These are phyloP conservation scores for Linanthus parryae DNA, from an alignment of 148 eudicot genomes.

Conservation along the genomic window DNA sequence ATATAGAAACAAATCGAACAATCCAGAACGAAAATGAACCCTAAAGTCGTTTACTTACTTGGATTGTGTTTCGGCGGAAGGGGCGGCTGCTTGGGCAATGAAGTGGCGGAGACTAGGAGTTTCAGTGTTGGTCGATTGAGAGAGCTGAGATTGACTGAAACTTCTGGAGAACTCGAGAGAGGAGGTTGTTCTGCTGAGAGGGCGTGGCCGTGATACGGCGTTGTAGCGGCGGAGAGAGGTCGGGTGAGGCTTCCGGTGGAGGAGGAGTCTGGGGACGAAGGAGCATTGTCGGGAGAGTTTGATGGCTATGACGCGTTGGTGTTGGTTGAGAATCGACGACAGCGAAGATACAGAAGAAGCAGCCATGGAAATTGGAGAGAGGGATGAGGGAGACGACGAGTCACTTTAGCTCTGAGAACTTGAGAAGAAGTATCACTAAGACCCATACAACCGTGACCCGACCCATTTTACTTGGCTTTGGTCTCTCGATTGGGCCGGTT, in stretches of 20 bases:
- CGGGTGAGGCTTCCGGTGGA: slow-evolving; percentile 12
- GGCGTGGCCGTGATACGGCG: slow-evolving; percentile 15
- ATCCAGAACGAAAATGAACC: no score
- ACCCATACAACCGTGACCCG: no score
- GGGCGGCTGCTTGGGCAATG: slow-evolving; percentile 30
- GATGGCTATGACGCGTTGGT: slow-evolving; percentile 26
- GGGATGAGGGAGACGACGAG: not conserved
- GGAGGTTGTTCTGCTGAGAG: not conserved
- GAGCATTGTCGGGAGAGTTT: slow-evolving; percentile 18
- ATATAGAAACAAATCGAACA: no score
- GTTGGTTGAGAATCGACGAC: slow-evolving; percentile 31
- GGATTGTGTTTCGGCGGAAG: slow-evolving; percentile 29
- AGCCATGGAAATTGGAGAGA: slow-evolving; percentile 18
- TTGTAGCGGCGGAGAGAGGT: slow-evolving; percentile 17
- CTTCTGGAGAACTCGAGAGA: slow-evolving; percentile 30
- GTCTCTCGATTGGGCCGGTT: no score
- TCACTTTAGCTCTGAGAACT: no score
- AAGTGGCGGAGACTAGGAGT: slow-evolving; percentile 44
- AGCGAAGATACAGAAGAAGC: slow-evolving; percentile 22
- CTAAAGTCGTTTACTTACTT: slow-evolving; percentile 42
- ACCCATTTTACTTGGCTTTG: no score
- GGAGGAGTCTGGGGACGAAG: slow-evolving; percentile 12
- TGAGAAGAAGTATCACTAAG: no score
- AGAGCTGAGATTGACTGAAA: slow-evolving; percentile 25
- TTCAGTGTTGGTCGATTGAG: slow-evolving; percentile 12